These are phyloP conservation scores for Blastobotrys petasosporus DNA, from an alignment of 1,139 yeast genomes.

Conservation along the genomic window DNA sequence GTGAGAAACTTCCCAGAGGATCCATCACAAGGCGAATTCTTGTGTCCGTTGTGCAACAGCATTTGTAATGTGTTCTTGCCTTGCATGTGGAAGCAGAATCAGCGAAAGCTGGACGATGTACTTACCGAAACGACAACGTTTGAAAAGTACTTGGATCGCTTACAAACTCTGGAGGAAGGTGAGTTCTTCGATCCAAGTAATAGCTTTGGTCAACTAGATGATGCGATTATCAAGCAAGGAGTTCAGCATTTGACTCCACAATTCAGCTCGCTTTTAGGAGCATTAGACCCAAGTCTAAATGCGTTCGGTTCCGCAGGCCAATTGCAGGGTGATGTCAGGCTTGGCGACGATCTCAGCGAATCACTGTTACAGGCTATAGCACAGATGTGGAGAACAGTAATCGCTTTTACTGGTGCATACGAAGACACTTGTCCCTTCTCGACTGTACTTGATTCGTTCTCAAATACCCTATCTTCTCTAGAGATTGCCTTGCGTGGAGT, in stretches of 20 bases:
- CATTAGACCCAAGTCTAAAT: no score
- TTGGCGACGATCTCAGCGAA: no score
- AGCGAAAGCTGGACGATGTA: constrained; percentile 14
- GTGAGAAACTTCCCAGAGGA: constrained; percentile 81
- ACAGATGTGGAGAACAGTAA: no score
- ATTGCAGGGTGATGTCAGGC: no score
- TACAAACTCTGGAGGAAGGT: no score
- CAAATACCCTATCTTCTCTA: constrained; percentile 53
- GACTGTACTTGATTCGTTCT: constrained; percentile 24
- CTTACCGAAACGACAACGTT: background rate
- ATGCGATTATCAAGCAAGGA: constrained; percentile 6
- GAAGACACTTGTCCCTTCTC: no score
- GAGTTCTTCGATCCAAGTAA: constrained; percentile 1
- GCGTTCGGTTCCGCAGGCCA: no score
- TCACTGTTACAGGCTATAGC: no score
- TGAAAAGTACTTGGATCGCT: background rate
- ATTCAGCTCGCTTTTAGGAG: background rate
- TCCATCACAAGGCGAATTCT: constrained; percentile 60
- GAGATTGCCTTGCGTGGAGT: constrained; percentile 66
- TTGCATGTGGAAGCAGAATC: constrained; percentile 41
- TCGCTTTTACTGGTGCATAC: no score
- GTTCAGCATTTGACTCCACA: constrained; percentile 7
- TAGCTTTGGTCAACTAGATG: background rate
- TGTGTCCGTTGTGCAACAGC: constrained; percentile 89
- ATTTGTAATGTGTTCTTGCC: constrained; percentile 82